Conservation (phyloP, 2,329 filamentous ascomycete species). For the Colletotrichum siamense region DNA sequence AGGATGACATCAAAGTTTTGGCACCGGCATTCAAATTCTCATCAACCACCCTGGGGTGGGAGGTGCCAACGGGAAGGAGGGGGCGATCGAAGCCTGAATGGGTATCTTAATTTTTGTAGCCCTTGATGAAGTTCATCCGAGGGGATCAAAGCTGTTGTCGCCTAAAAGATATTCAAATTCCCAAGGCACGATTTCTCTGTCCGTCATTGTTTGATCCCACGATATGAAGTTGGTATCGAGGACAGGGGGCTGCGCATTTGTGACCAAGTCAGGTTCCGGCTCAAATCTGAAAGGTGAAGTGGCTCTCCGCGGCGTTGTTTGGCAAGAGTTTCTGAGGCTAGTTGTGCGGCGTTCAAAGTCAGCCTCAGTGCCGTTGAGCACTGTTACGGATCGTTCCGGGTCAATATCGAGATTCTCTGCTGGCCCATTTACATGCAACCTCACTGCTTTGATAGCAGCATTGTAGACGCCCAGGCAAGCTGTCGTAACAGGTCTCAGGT, state of each 20-base stretch:
- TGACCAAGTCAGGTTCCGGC: background rate
- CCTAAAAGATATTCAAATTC: background rate
- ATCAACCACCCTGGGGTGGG: background rate
- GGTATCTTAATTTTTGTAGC: background rate
- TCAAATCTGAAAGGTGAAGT: background rate
- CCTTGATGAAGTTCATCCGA: background rate
- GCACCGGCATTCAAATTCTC: background rate
- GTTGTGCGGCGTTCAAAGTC: fast-evolving
- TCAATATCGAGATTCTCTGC: background rate
- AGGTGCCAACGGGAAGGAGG: background rate
- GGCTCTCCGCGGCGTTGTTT: background rate
- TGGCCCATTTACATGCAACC: fast-evolving
- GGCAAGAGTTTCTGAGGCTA: background rate
- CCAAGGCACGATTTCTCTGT: background rate
- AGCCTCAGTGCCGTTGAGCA: fast-evolving
- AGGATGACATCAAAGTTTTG: background rate
- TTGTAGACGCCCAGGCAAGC: background rate
- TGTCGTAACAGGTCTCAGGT: background rate
- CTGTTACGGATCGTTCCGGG: no score
- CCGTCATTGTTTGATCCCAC: background rate
- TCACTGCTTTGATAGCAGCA: background rate
- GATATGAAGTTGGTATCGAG: background rate
- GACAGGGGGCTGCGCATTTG: fast-evolving
- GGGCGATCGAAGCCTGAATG: background rate
- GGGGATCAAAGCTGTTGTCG: background rate